These are phyloP conservation scores for Gossypium raimondii DNA, from an alignment of 345 rosid species.

Conservation along the genomic window DNA sequence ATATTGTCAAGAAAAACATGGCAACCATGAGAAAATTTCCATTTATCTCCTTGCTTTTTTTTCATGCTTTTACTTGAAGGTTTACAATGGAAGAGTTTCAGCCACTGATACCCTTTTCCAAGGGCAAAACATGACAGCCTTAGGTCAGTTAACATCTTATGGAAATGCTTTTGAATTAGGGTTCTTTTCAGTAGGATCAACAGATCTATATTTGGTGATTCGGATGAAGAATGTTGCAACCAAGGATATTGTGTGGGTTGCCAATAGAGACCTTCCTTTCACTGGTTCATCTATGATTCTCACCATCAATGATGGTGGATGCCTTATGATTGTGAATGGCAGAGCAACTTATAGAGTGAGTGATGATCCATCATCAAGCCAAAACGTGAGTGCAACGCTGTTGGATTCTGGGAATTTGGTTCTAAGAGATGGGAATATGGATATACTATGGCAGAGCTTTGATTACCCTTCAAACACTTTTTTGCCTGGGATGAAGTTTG, in stretches of 20 bases:
- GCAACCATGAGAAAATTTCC: not conserved
- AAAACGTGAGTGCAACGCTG: constrained; percentile 20
- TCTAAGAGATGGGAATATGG: constrained; percentile 19
- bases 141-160: not conserved
- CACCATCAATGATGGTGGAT: constrained; percentile 23
- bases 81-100: not conserved
- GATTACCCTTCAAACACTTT: constrained; percentile 37
- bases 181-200: not conserved
- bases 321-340: constrained; percentile 11
- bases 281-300: constrained; percentile 22
- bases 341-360: constrained; percentile 9
- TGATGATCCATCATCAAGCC: constrained; percentile 1
- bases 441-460: constrained; percentile 45
- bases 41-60: not conserved
- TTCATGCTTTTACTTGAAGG: not conserved
- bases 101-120: constrained; percentile 5
- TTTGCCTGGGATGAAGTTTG: constrained; percentile 45
- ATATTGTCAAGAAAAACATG: not conserved
- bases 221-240: not conserved
- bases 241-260: constrained; percentile 38
- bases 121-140: not conserved
- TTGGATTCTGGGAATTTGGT: constrained; percentile 43
- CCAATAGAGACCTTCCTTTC: constrained; percentile 37
- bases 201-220: not conserved
- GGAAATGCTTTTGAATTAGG: constrained; percentile 7